Evolutionary conservation across 176 grass and related monocot species (phyloP).

Genomic region (Musa itinerans): DNA sequence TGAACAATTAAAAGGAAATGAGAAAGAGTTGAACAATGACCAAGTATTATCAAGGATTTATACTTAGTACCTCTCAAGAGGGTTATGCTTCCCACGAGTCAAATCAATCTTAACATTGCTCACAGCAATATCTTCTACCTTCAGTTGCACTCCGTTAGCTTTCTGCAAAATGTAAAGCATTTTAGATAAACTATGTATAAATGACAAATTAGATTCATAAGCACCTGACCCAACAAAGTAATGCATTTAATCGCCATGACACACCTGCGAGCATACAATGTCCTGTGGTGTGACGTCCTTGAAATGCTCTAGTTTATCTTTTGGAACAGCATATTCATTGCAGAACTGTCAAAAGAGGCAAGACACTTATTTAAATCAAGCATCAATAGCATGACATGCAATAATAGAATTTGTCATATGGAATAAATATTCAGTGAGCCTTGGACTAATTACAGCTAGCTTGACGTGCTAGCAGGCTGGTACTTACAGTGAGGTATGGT

Average conservation of each 20-base stretch:
- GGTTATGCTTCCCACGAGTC: constrained; percentile 78
- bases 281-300: constrained; percentile 73
- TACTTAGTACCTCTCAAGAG: constrained; percentile 59
- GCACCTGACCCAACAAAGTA: background rate
- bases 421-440: too few relatives aligned
- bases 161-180: constrained; percentile 30
- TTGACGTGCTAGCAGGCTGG: too few relatives aligned
- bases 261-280: constrained; percentile 84
- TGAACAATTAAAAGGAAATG: background rate
- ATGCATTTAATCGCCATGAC: background rate
- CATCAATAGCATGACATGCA: background rate
- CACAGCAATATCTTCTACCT: constrained; percentile 75
- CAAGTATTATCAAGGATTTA: constrained; percentile 7
- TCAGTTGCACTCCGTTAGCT: constrained; percentile 43
- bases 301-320: constrained; percentile 80
- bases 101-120: constrained; percentile 97
- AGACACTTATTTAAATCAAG: constrained; percentile 8
- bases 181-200: background rate
- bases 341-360: constrained; percentile 65
- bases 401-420: background rate
- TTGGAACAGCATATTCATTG: constrained; percentile 94
- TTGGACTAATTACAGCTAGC: too few relatives aligned
- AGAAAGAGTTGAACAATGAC: constrained; percentile 16
- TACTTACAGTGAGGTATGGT: too few relatives aligned
- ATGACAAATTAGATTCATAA: background rate